Conservation (phyloP, 1,284 basidiomycete species). For the Cryptococcus sp. region DNA sequence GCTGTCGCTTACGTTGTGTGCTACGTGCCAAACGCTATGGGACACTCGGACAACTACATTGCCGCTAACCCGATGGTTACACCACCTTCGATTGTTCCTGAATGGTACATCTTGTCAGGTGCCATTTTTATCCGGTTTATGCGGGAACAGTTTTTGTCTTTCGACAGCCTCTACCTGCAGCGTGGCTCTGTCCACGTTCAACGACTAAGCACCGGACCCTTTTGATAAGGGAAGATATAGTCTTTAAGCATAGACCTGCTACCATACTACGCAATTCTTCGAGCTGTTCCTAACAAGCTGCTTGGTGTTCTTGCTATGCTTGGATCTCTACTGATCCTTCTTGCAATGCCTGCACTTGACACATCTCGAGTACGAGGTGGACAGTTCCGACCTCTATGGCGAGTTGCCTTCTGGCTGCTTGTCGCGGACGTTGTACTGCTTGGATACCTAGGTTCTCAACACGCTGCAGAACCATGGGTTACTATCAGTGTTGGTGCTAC, state of each 20-base stretch:
- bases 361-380: conserved; percentile 32
- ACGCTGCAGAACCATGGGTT: conserved; percentile 33
- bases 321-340: conserved; percentile 30
- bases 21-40: conserved; percentile 7
- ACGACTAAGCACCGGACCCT: too few relatives aligned
- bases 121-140: too few relatives aligned
- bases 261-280: too few relatives aligned
- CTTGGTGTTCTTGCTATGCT: conserved; percentile 31
- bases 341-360: conserved; percentile 34
- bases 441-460: conserved; percentile 32
- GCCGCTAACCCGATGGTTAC: conserved; percentile 36
- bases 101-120: conserved; percentile 36
- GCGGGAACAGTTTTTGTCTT: too few relatives aligned
- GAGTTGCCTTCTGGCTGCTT: conserved; percentile 32
- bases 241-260: too few relatives aligned
- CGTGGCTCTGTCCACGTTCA: too few relatives aligned
- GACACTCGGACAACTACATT: conserved; percentile 37
- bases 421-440: conserved; percentile 28
- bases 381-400: conserved; percentile 34
- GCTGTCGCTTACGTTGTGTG: conserved; percentile 1
- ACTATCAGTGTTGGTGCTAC: neutral
- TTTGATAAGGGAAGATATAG: too few relatives aligned
- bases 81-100: conserved; percentile 37
- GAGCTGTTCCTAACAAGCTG: too few relatives aligned
- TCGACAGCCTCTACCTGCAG: too few relatives aligned